phyloP scores from a whole-genome alignment of 345 rosid species.

The Lumnitzera littorea region DNA sequence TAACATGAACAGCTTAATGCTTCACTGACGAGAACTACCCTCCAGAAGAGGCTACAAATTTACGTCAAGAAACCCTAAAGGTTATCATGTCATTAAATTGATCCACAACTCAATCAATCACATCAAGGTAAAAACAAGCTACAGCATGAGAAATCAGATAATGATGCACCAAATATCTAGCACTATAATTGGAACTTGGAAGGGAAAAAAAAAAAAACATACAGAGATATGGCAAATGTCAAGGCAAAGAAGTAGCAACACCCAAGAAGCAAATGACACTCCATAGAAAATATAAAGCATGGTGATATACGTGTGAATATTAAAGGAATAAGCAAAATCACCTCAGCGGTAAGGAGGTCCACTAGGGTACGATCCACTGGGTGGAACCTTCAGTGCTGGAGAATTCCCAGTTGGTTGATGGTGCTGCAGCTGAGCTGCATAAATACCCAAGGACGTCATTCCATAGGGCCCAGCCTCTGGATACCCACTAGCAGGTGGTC shows the following conservation, averaged over 20 bases:
- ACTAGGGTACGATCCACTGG: slow-evolving; percentile 61
- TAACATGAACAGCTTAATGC: too few relatives aligned
- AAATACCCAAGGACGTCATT: slow-evolving; percentile 34
- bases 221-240: too few relatives aligned
- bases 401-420: slow-evolving; percentile 52
- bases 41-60: too few relatives aligned
- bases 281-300: not conserved
- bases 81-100: too few relatives aligned
- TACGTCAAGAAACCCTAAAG: too few relatives aligned
- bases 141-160: too few relatives aligned
- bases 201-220: too few relatives aligned
- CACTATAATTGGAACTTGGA: too few relatives aligned
- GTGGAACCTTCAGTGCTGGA: slow-evolving; percentile 59
- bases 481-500: slow-evolving; percentile 54
- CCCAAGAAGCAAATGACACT: not conserved
- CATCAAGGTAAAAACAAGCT: too few relatives aligned
- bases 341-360: slow-evolving; percentile 66
- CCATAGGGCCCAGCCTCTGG: slow-evolving; percentile 52
- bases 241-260: not conserved
- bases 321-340: slow-evolving; percentile 9
- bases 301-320: not conserved
- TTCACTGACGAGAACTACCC: too few relatives aligned
- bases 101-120: too few relatives aligned
- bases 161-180: too few relatives aligned
- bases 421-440: slow-evolving; percentile 50